These are phyloP conservation scores for Melanopsichium pennsylvanicum DNA, from an alignment of 1,284 basidiomycete genomes.

Conservation along the genomic window DNA sequence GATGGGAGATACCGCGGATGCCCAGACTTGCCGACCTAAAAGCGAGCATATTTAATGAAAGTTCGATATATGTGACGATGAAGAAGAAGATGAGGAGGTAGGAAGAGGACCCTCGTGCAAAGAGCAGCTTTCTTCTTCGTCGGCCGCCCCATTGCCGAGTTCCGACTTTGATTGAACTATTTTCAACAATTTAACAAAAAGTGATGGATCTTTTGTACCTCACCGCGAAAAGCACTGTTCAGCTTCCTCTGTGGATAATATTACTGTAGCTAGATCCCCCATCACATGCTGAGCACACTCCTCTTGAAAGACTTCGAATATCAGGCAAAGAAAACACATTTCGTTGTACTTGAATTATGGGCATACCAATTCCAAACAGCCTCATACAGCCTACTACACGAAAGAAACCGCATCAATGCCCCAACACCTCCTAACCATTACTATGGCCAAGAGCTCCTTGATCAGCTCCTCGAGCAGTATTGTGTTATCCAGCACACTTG, in stretches of 20 bases:
- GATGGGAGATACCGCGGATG: neutral
- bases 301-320: no score
- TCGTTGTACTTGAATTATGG: no score
- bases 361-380: no score
- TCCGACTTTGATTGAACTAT: no score
- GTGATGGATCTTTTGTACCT: no score
- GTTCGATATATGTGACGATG: no score
- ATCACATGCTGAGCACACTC: no score
- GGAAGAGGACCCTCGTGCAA: neutral
- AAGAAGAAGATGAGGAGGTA: neutral
- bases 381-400: neutral
- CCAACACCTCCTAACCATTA: conserved; percentile 82
- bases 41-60: conserved; percentile 3
- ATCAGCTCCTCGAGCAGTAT: conserved; percentile 94
- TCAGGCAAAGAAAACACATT: no score
- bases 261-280: no score
- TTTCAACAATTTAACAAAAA: no score
- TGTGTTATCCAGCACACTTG: conserved; percentile 88
- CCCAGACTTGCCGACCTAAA: neutral
- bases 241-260: no score
- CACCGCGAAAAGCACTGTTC: no score
- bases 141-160: neutral
- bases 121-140: conserved; percentile 5
- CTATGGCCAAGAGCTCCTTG: conserved; percentile 88
- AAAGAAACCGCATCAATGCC: conserved; percentile 75